Percentiles rank a stretch among this genome's conserved stretches.
Evolutionary conservation across 768 basidiomycete species (phyloP).

Genomic region (Rhodotorula sphaerocarpa): DNA sequence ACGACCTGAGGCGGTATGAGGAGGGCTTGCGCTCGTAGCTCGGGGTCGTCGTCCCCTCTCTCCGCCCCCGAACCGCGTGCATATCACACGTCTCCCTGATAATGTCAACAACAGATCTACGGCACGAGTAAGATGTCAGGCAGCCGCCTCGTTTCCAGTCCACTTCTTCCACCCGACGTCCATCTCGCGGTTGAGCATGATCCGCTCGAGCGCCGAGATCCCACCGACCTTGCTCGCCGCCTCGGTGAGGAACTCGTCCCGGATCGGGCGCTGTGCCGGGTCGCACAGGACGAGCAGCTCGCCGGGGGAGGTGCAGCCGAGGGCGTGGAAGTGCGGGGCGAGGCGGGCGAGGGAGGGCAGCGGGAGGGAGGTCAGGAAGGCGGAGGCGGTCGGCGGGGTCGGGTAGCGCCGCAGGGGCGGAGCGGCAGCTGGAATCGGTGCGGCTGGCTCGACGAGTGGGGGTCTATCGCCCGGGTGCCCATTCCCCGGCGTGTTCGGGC

Average conservation of each 20-base stretch:
- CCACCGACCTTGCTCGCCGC: background rate
- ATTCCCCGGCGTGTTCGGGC: no score
- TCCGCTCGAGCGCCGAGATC: conserved; percentile 15
- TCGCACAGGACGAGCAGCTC: conserved; percentile 5
- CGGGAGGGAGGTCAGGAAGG: conserved; percentile 23
- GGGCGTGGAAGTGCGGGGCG: background rate
- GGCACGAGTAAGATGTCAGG: background rate
- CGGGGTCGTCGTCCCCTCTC: background rate
- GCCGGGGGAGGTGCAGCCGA: conserved; percentile 6
- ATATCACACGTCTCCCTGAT: no score
- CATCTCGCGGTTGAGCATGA: conserved; percentile 9
- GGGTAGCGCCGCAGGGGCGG: background rate
- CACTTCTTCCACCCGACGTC: conserved; percentile 3
- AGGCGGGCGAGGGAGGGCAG: conserved; percentile 26
- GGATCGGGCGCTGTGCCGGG: background rate
- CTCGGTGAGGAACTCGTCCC: no score
- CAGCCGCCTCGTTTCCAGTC: background rate
- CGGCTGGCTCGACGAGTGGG: background rate
- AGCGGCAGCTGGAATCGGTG: background rate
- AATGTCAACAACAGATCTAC: background rate
- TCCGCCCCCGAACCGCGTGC: no score
- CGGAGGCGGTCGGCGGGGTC: background rate
- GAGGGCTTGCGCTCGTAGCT: no score
- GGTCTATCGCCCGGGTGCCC: no score
- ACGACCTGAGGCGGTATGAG: background rate